Percentiles rank a stretch among this genome's conserved stretches.
Evolutionary conservation across 1,284 basidiomycete genomes (phyloP).

Genomic region (Ganoderma sinense): DNA sequence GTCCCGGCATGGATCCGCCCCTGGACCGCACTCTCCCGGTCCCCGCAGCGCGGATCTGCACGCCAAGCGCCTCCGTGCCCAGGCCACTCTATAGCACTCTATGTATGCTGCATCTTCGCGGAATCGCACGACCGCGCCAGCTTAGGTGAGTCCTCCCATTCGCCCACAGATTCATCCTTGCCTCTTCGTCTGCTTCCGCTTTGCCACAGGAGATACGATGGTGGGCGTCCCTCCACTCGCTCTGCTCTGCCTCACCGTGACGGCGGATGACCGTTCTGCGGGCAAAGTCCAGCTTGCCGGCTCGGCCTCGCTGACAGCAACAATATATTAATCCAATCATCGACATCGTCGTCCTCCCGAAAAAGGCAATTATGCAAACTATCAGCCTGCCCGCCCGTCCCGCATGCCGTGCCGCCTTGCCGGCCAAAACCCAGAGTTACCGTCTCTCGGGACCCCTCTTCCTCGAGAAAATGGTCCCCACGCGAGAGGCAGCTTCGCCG

Average conservation of each 20-base stretch:
- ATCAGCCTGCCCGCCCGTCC: not conserved
- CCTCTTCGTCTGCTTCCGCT: not conserved
- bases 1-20: conserved; percentile 20
- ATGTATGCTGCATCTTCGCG: not conserved
- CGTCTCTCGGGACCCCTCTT: not conserved
- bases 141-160: conserved; percentile 2
- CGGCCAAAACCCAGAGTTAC: not conserved
- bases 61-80: conserved; percentile 3
- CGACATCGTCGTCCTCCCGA: not conserved
- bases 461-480: not conserved
- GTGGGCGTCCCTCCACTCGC: not conserved
- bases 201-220: not conserved
- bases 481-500: not conserved
- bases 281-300: not conserved
- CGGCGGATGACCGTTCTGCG: not conserved
- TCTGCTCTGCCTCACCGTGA: too few relatives aligned
- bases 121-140: conserved; percentile 1
- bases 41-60: conserved; percentile 21
- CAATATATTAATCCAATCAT: too few relatives aligned
- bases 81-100: conserved; percentile 8
- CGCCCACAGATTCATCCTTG: conserved; percentile 2
- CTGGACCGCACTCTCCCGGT: conserved; percentile 5
- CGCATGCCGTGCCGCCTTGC: not conserved
- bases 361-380: not conserved
- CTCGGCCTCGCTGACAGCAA: not conserved